Conservation (phyloP, 208 protist genomes). For the Naegleria fowleri region DNA sequence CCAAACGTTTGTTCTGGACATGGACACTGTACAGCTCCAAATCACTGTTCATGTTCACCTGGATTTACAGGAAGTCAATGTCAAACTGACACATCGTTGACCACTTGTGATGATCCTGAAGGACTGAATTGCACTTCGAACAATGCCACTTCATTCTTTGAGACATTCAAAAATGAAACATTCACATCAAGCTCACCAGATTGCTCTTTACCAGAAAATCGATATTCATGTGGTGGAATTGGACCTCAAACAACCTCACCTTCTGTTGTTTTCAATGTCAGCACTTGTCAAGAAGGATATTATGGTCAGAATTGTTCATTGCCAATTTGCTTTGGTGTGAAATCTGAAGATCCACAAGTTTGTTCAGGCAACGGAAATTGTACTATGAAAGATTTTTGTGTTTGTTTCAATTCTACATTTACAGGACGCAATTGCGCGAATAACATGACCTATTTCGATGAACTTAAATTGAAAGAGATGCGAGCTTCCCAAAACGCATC, state of each 20-base stretch:
- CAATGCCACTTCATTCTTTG: not conserved
- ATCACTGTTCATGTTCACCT: not conserved
- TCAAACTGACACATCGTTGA: not conserved
- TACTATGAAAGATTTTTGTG: not conserved
- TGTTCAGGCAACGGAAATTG: not conserved
- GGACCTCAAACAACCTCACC: too few species aligned
- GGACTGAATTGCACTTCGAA: not conserved
- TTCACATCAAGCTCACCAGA: not conserved
- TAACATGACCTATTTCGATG: not conserved
- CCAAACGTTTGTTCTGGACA: not conserved
- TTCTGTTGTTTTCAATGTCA: not conserved
- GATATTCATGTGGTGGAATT: not conserved
- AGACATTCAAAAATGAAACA: not conserved
- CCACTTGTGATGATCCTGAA: not conserved
- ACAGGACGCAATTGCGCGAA: not conserved
- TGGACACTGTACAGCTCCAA: not conserved
- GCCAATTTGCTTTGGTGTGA: not conserved
- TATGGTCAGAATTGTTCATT: not conserved
- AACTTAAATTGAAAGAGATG: too few species aligned
- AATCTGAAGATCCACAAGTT: not conserved
- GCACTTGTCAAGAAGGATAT: not conserved
- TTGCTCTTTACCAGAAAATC: not conserved
- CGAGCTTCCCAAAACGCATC: too few species aligned
- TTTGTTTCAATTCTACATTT: not conserved
- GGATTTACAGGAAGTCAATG: not conserved